These are phyloP conservation scores for Hemileia vastatrix DNA, from an alignment of 1,284 basidiomycete species.

Conservation along the genomic window DNA sequence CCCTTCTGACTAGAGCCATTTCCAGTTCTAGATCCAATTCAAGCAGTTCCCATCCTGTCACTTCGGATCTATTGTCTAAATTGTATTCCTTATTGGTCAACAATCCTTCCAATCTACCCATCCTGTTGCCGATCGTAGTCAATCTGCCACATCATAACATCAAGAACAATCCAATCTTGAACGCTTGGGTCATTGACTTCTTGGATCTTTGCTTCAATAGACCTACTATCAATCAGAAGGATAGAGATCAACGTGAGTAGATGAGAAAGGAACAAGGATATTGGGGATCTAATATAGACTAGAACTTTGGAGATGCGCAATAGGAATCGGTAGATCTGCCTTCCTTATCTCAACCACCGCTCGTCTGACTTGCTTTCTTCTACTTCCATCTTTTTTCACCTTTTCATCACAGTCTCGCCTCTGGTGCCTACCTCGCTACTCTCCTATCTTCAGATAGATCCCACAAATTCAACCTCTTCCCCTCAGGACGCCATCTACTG, in stretches of 20 bases:
- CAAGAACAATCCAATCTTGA: constrained; percentile 13
- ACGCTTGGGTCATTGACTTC: constrained; percentile 35
- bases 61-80: neutral
- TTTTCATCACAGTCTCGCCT: too few relatives aligned
- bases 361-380: too few relatives aligned
- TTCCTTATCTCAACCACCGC: too few relatives aligned
- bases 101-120: neutral
- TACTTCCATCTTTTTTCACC: too few relatives aligned
- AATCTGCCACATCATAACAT: neutral
- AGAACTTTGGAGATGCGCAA: neutral
- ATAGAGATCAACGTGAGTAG: constrained; percentile 25
- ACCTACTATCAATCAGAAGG: constrained; percentile 30
- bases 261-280: neutral
- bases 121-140: neutral
- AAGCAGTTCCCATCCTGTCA: neutral
- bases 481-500: too few relatives aligned
- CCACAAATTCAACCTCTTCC: too few relatives aligned
- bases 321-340: too few relatives aligned
- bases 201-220: constrained; percentile 38
- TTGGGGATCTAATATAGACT: neutral
- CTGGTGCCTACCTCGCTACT: too few relatives aligned
- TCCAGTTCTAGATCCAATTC: neutral
- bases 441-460: too few relatives aligned
- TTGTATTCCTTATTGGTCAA: neutral
- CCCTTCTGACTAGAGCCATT: neutral